Base-by-base conservation (phyloP, 2,329 filamentous ascomycete species). In the Paracoccidioides brasiliensis region DNA sequence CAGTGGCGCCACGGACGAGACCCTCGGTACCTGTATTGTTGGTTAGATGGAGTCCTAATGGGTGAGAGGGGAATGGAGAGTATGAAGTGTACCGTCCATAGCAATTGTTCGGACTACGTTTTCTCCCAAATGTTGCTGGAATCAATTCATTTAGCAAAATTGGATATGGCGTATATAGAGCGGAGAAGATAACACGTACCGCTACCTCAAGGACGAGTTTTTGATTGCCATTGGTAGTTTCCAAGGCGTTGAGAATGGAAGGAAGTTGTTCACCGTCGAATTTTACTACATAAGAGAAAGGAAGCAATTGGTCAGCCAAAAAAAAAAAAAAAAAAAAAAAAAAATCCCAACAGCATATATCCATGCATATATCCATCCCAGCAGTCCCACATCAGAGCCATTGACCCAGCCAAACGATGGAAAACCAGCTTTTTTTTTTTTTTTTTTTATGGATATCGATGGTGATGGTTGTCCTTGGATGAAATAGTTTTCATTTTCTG, bases 31-130 rank as follows among this genome's bases (percentile, higher is more conserved):
- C 89, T 93, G 30, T 28, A 51, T 51, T 10, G 10, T 9, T n/a
- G 7, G 64, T 30, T 62, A 54, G 55, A 38, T 10, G 15, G 45
- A 22, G 5, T n/a, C 50, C 33, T 28, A n/a, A 33, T 45, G 46
- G 42, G 22, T 42, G 15, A 30, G 45, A 38, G 1, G 10, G 38
- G 43, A 10, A 52, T 32, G 38, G 42, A 42, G 10, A n/a, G 33
- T 0, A 22, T 22, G 22, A 53, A 51, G 63, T 83, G 76, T 84
- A 94, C 91, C 93, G 79, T 98, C 93, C 93, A 98, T 98, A 78
- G 93, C 93, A 95, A 98, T 98, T 78, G 89, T 95, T 77, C 93
- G 86, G 76, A 98, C 93, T 73, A 96, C 88, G 81, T 89, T 95
- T 82, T 98, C 88, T 80, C 93, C 93, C 77, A 98, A 80, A 84